Evolutionary conservation across 1,139 yeast genomes (phyloP).

Genomic region (Sugiyamaella grinbergsii): DNA sequence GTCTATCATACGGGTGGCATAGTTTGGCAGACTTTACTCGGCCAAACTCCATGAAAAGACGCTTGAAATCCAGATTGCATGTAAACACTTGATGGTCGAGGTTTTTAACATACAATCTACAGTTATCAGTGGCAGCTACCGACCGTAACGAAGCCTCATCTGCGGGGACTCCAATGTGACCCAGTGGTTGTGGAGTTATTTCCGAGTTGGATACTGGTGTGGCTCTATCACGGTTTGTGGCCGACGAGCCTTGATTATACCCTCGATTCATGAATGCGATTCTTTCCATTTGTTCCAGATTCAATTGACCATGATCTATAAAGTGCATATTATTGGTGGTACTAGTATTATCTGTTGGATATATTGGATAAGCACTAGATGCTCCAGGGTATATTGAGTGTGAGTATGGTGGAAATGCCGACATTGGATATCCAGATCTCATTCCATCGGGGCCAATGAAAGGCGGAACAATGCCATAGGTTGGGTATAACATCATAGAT

Average conservation of each 20-base stretch:
- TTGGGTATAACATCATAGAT: constrained; percentile 10
- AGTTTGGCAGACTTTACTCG: constrained; percentile 10
- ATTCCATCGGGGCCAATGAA: constrained; percentile 8
- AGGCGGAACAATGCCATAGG: constrained; percentile 11
- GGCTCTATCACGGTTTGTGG: neutral
- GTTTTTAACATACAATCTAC: constrained; percentile 14
- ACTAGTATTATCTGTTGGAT: neutral
- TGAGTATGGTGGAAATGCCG: constrained; percentile 3
- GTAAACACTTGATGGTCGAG: constrained; percentile 20
- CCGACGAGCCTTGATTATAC: neutral
- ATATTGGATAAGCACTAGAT: neutral
- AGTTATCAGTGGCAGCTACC: constrained; percentile 1
- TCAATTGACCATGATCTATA: neutral
- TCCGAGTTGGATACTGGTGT: neutral
- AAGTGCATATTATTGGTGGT: neutral
- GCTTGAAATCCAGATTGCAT: constrained; percentile 8
- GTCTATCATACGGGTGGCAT: constrained; percentile 10
- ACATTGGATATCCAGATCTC: constrained; percentile 9
- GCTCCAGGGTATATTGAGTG: neutral
- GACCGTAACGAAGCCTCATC: neutral
- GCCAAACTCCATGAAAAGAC: constrained; percentile 19
- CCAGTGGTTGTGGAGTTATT: too few relatives aligned
- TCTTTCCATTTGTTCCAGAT: neutral
- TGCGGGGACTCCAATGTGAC: too few relatives aligned
- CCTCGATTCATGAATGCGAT: neutral